These are phyloP conservation scores for Candida qinlingensis DNA, from an alignment of 805 yeast genomes.

Conservation along the genomic window DNA sequence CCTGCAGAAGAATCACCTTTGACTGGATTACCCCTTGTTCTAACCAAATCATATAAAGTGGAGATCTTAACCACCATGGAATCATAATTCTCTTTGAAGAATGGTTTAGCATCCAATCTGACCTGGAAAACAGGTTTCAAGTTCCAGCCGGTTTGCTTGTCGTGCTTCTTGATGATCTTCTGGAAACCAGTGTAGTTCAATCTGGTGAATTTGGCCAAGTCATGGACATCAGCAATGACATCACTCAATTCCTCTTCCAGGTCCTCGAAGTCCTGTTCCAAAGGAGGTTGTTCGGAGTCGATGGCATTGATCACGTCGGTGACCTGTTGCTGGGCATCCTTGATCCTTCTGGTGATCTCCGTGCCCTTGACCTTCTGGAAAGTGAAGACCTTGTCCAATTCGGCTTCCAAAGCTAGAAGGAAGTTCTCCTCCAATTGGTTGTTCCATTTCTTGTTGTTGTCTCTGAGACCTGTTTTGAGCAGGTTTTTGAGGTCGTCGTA, in stretches of 20 bases:
- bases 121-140: conserved; percentile 91
- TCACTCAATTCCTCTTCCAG: conserved; percentile 75
- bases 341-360: conserved; percentile 81
- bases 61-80: conserved; percentile 83
- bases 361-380: conserved; percentile 85
- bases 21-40: conserved; percentile 94
- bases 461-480: conserved; percentile 62
- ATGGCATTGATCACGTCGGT: conserved; percentile 56
- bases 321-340: conserved; percentile 72
- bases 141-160: conserved; percentile 75
- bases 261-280: conserved; percentile 65
- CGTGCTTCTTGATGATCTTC: conserved; percentile 94
- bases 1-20: conserved; percentile 97
- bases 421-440: conserved; percentile 78
- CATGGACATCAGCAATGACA: conserved; percentile 95
- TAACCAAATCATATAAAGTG: conserved; percentile 81
- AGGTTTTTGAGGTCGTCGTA: conserved; percentile 88
- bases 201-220: conserved; percentile 87
- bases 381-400: conserved; percentile 87
- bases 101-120: conserved; percentile 88
- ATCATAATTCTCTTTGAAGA: conserved; percentile 93
- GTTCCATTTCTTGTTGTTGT: conserved; percentile 61
- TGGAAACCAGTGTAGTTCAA: conserved; percentile 96
- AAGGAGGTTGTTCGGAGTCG: conserved; percentile 41
- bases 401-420: conserved; percentile 64